Evolutionary conservation across 2,329 filamentous ascomycete genomes (phyloP).

Genomic region (Aspergillus unguis): DNA sequence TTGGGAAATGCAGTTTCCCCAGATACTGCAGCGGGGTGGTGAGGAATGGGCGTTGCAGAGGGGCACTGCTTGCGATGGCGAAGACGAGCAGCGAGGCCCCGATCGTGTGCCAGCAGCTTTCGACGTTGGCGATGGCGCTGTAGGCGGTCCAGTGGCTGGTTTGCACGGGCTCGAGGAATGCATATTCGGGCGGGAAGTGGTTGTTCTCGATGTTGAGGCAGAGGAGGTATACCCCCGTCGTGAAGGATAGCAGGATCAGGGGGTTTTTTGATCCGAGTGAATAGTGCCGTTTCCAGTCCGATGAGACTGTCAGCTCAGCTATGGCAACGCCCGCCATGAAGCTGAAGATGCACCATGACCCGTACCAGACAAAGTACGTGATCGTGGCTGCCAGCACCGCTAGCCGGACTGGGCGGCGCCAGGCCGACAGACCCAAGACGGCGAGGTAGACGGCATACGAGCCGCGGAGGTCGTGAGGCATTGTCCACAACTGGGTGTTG

Average conservation of each 20-base stretch:
- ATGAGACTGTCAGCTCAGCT: slow-evolving; percentile 10
- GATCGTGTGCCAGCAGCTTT: background rate
- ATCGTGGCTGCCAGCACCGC: background rate
- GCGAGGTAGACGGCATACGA: slow-evolving; percentile 21
- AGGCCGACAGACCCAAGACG: background rate
- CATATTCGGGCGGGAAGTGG: background rate
- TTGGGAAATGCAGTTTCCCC: background rate
- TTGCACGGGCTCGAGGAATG: background rate
- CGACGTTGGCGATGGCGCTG: background rate
- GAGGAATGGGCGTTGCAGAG: background rate
- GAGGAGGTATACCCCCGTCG: background rate
- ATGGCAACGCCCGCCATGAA: slow-evolving; percentile 23
- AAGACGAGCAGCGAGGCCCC: background rate
- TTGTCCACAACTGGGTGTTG: slow-evolving; percentile 25
- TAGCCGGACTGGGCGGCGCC: background rate
- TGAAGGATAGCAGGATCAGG: background rate
- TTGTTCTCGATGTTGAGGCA: background rate
- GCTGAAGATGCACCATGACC: slow-evolving; percentile 22
- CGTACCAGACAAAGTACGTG: slow-evolving; percentile 19
- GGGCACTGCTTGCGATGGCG: background rate
- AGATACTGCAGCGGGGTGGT: background rate
- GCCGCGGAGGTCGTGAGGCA: slow-evolving; percentile 23
- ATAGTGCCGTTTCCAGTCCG: background rate
- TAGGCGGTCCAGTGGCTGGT: background rate
- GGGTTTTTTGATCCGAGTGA: background rate